Percentiles rank a stretch among this genome's conserved stretches.
Conservation (phyloP, 2,329 filamentous ascomycete genomes). For the Fusarium sp. region DNA sequence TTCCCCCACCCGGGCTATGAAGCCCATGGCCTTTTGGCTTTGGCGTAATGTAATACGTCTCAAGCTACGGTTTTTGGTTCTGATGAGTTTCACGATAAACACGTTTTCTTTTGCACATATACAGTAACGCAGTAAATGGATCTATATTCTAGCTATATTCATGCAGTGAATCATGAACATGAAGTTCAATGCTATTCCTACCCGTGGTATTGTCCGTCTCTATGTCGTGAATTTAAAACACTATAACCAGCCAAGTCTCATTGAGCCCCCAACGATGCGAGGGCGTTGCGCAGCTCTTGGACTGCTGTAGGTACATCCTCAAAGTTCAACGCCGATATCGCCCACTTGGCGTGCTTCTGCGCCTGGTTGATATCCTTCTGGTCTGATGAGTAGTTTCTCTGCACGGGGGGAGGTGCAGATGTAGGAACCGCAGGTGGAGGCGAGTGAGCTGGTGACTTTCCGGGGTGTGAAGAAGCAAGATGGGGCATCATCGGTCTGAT, state of each 20-base stretch:
- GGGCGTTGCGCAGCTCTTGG: constrained; percentile 80
- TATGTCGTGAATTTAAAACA: constrained; percentile 19
- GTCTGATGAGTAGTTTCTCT: constrained; percentile 33
- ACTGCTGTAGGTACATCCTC: constrained; percentile 94
- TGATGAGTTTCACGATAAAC: constrained; percentile 38
- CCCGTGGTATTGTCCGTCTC: constrained; percentile 34
- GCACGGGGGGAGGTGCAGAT: constrained; percentile 19
- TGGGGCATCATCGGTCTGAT: constrained; percentile 35
- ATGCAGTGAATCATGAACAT: constrained; percentile 17
- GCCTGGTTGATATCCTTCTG: constrained; percentile 77
- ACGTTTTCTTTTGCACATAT: constrained; percentile 13
- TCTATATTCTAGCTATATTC: constrained; percentile 26
- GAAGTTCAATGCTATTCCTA: constrained; percentile 12
- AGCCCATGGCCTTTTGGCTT: constrained; percentile 13
- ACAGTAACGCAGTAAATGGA: constrained; percentile 17
- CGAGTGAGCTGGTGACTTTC: constrained; percentile 18
- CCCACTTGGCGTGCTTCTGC: constrained; percentile 97
- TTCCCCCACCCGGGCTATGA: constrained; percentile 29
- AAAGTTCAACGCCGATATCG: constrained; percentile 95
- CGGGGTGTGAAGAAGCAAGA: constrained; percentile 30
- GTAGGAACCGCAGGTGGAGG: constrained; percentile 22
- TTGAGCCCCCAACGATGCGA: constrained; percentile 74
- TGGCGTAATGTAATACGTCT: constrained; percentile 18
- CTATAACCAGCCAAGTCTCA: constrained; percentile 22
- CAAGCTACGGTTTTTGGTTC: background rate